Base-by-base conservation (phyloP, 805 yeast genomes). In the Saccharomyces jurei region DNA sequence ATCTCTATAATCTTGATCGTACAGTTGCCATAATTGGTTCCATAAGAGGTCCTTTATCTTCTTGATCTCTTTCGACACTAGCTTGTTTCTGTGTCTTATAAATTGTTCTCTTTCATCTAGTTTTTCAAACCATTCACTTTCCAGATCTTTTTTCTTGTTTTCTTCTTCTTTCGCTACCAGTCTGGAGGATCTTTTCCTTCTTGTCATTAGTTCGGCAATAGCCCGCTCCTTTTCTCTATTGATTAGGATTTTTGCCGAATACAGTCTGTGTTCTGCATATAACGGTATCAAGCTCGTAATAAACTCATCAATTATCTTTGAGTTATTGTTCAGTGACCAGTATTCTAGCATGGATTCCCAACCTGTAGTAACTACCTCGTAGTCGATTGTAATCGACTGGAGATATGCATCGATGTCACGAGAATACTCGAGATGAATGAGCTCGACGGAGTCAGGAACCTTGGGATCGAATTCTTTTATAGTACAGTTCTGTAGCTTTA, bases 131-230 rank as follows among this genome's bases (percentile, higher is more conserved):
- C 69, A 62, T 22, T 57, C 50, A 41, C 77, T 77, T 50, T 75
- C 80, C 54, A 78, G 74, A 49, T 75, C 75, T 54, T 74, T 76
- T 30, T 72, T 66, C 50, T 71, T 71, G 51, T 75, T 75, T 22
- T 78, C 81, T 58, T 86, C 89, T 57, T 82, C 86, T 62, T 81
- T 82, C 21, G 86, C 86, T 60, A 84, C 87, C 48, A 87, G 68
- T 68, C 94, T 77, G 1, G 89, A 81, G 0, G 92, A 86, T 59
- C 89, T 76, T 62, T 87, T 87, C 62, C 94, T 77, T 54, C 86
- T 80, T 3, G 83, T 83, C 63, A 87, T 69, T 53, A 87, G 67
- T 25, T 78, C 79, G 50, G 80, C 81, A 77, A 87, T 75, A 58
- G 86, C 83, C 49, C 80, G 77, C 54, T 84, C 88, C 64, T 81